Evolutionary conservation across 805 yeast genomes (phyloP).

Genomic region (Starmerella kuoi): DNA sequence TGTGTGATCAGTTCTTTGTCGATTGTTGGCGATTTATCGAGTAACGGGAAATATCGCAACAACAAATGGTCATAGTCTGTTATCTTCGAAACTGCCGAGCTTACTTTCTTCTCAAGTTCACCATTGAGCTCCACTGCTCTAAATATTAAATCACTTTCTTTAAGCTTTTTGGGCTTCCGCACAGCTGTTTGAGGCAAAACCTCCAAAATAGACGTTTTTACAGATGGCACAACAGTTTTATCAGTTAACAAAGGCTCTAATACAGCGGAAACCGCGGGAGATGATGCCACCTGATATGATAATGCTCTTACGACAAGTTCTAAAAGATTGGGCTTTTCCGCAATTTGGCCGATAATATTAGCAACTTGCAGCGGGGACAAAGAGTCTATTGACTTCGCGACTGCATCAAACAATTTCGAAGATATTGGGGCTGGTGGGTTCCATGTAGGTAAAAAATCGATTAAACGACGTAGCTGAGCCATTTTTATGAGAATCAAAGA

Average conservation of each 20-base stretch:
- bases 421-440: not conserved
- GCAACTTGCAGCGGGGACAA: constrained; percentile 16
- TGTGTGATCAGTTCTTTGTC: not conserved
- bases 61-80: constrained; percentile 1
- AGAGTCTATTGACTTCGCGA: constrained; percentile 5
- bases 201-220: not conserved
- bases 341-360: constrained; percentile 3
- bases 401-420: not conserved
- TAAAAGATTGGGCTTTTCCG: not conserved
- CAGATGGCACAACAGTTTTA: not conserved
- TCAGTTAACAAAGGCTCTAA: not conserved
- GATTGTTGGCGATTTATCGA: not conserved
- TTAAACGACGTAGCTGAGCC: constrained; percentile 4
- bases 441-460: constrained; percentile 9
- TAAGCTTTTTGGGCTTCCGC: not conserved
- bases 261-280: not conserved
- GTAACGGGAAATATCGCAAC: constrained; percentile 15
- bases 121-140: not conserved
- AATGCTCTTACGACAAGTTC: constrained; percentile 1
- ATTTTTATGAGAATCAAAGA: constrained; percentile 1
- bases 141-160: not conserved
- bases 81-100: not conserved
- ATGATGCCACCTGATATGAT: not conserved
- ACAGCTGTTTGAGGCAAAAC: not conserved
- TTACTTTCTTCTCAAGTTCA: not conserved